A percentile compares a stretch with the other conserved stretches of the same genome.
Conservation (phyloP, 352 stramenopile genomes). For the Nothophytophthora sp. region DNA sequence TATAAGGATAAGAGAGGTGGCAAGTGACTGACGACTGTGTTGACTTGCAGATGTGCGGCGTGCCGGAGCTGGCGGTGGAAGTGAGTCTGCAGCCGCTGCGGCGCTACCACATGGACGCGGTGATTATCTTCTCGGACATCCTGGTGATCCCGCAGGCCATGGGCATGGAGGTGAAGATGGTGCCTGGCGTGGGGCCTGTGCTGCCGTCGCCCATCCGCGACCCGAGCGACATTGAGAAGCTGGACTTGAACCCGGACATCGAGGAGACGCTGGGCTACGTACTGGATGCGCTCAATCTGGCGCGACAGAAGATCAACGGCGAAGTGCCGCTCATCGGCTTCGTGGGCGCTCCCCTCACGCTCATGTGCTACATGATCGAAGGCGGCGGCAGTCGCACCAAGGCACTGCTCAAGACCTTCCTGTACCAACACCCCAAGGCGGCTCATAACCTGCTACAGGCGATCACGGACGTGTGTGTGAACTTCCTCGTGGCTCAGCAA, state of each 20-base stretch:
- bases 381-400: slow-evolving; percentile 96
- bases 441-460: slow-evolving; percentile 92
- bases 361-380: slow-evolving; percentile 99
- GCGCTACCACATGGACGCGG: slow-evolving; percentile 94
- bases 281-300: slow-evolving; percentile 94
- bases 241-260: slow-evolving; percentile 91
- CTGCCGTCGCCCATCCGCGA: slow-evolving; percentile 72
- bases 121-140: slow-evolving; percentile 99
- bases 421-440: slow-evolving; percentile 92
- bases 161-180: slow-evolving; percentile 97
- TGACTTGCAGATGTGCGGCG: slow-evolving; percentile 70
- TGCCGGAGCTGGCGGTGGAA: slow-evolving; percentile 91
- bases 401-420: slow-evolving; percentile 94
- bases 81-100: slow-evolving; percentile 97
- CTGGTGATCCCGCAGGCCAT: slow-evolving; percentile 98
- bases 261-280: slow-evolving; percentile 95
- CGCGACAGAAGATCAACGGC: slow-evolving; percentile 89
- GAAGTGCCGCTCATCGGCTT: slow-evolving; percentile 98
- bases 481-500: slow-evolving; percentile 96
- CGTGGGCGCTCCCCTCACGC: slow-evolving; percentile 95
- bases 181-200: slow-evolving; percentile 92
- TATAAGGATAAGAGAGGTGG: no score
- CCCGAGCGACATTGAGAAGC: slow-evolving; percentile 89
- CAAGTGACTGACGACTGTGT: slow-evolving; percentile 2
- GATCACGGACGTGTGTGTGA: slow-evolving; percentile 95